phyloP scores from a whole-genome alignment of 1,284 basidiomycete genomes.

The Apiotrichum akiyoshidainum region DNA sequence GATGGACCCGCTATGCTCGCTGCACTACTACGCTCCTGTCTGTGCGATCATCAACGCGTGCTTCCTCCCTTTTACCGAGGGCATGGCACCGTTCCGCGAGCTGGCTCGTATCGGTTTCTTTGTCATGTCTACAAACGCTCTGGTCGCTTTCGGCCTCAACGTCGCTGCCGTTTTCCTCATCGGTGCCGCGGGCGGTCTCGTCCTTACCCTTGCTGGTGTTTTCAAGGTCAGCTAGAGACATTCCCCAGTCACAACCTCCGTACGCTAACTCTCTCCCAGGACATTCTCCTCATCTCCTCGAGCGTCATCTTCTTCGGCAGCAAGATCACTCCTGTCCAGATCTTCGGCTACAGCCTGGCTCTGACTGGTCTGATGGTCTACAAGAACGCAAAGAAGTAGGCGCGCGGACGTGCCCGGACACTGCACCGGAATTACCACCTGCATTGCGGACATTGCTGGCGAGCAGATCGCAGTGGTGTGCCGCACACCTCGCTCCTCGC shows the following conservation, averaged over 20 bases:
- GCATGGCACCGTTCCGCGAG: conserved; percentile 78
- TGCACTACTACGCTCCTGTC: conserved; percentile 87
- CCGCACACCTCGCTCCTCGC: no score
- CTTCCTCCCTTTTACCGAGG: conserved; percentile 84
- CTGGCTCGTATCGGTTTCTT: conserved; percentile 67
- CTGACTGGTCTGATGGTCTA: conserved; percentile 40
- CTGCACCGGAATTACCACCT: no score
- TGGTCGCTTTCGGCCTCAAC: conserved; percentile 87
- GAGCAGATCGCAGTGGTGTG: no score
- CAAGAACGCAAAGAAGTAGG: conserved; percentile 33
- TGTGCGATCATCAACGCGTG: conserved; percentile 84
- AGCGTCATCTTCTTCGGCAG: conserved; percentile 78
- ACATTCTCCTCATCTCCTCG: conserved; percentile 87
- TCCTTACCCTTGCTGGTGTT: conserved; percentile 90
- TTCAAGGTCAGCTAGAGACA: conserved; percentile 74
- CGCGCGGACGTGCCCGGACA: neutral
- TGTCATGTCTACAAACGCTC: conserved; percentile 75
- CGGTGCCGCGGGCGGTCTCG: conserved; percentile 77
- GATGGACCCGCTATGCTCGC: conserved; percentile 92
- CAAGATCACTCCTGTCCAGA: conserved; percentile 73
- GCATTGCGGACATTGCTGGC: no score
- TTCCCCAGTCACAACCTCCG: no score
- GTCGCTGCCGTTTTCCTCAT: conserved; percentile 90
- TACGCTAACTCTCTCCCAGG: conserved; percentile 55
- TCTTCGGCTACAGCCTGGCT: conserved; percentile 57